phyloP scores from a whole-genome alignment of 108 stramenopile species.

The Nitzschia sp. region DNA sequence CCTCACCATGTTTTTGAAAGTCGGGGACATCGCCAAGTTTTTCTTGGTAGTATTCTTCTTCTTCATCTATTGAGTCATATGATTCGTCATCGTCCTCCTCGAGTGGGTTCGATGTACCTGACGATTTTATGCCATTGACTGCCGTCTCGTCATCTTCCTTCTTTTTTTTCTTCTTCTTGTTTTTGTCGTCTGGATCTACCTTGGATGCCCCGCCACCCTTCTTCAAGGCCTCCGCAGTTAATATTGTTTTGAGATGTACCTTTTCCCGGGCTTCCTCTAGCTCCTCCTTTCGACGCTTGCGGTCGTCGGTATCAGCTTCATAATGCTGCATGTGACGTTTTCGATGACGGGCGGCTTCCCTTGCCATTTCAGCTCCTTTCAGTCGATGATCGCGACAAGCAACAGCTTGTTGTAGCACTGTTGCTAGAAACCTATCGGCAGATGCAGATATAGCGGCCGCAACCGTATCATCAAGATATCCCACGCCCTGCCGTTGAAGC shows the following conservation, averaged over 20 bases:
- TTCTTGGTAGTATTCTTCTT: constrained; percentile 68
- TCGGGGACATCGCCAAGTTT: constrained; percentile 32
- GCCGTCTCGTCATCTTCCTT: constrained; percentile 22
- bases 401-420: constrained; percentile 73
- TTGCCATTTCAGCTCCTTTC: constrained; percentile 60
- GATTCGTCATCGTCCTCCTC: constrained; percentile 57
- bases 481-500: constrained; percentile 75
- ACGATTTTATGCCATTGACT: constrained; percentile 22
- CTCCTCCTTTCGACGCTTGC: constrained; percentile 44
- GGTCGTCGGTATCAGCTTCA: constrained; percentile 40
- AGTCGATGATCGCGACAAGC: constrained; percentile 83
- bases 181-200: constrained; percentile 16
- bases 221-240: constrained; percentile 37
- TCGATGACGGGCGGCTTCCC: constrained; percentile 42
- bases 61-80: constrained; percentile 71
- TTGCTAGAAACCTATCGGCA: constrained; percentile 83
- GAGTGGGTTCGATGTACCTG: constrained; percentile 27
- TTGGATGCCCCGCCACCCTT: constrained; percentile 28
- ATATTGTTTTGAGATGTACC: constrained; percentile 31
- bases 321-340: constrained; percentile 58
- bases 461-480: constrained; percentile 76
- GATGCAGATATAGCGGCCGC: constrained; percentile 65
- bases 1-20: constrained; percentile 43
- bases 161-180: constrained; percentile 47
- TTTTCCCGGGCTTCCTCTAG: constrained; percentile 29